Evolutionary conservation across 2,329 filamentous ascomycete genomes (phyloP).

Genomic region (Aspergillus pseudonomiae): DNA sequence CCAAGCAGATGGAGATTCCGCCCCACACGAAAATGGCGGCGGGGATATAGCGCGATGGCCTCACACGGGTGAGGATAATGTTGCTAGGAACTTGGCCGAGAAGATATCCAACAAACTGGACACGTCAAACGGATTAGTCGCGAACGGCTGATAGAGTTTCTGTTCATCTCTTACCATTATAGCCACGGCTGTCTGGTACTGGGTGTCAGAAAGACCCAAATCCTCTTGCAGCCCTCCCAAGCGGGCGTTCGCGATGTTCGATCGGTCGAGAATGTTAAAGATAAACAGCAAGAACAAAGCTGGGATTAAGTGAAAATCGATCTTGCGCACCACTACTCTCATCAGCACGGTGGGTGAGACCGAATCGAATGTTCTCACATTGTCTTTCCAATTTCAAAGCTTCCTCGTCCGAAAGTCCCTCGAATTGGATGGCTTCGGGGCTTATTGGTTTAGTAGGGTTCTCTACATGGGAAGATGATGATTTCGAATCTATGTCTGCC

Average conservation of each 20-base stretch:
- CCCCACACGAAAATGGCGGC: conserved; percentile 26
- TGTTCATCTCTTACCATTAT: conserved; percentile 57
- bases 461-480: conserved; percentile 13
- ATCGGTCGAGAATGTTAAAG: conserved; percentile 57
- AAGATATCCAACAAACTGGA: conserved; percentile 47
- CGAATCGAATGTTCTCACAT: not conserved
- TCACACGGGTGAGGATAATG: conserved; percentile 29
- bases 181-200: conserved; percentile 66
- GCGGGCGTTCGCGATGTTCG: conserved; percentile 69
- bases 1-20: conserved; percentile 39
- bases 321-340: conserved; percentile 19
- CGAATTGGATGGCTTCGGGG: not conserved
- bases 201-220: conserved; percentile 55
- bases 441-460: conserved; percentile 1
- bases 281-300: conserved; percentile 23
- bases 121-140: not conserved
- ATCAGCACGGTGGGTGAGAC: not conserved
- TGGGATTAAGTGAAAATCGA: conserved; percentile 20
- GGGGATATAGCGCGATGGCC: conserved; percentile 44
- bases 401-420: conserved; percentile 9
- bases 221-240: conserved; percentile 67
- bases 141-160: too few relatives aligned
- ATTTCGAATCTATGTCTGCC: conserved; percentile 12
- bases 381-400: conserved; percentile 1
- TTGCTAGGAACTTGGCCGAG: conserved; percentile 51